A percentile compares a stretch with the other conserved stretches of the same genome.
phyloP scores from a whole-genome alignment of 768 basidiomycete species.

The Leucosporidium creatinivorum region DNA sequence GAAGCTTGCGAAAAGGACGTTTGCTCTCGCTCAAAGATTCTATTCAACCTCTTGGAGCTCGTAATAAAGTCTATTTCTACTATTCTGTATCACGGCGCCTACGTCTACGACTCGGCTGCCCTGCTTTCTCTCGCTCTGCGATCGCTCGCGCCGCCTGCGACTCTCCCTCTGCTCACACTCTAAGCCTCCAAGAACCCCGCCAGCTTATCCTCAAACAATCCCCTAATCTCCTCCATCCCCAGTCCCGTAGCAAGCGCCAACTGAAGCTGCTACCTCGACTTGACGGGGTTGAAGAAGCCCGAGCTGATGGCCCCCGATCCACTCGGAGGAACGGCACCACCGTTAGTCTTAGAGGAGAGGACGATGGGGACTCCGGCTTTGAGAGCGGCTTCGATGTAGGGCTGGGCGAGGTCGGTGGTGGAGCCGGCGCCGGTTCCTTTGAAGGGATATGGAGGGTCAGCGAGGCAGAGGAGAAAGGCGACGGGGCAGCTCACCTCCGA shows the following conservation, averaged over 20 bases:
- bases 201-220: constrained; percentile 22
- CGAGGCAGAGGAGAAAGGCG: not conserved
- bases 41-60: too few species aligned
- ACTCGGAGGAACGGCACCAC: constrained; percentile 8
- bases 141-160: too few species aligned
- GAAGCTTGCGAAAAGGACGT: too few species aligned
- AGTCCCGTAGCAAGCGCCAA: constrained; percentile 23
- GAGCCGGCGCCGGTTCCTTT: constrained; percentile 20
- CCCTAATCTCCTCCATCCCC: constrained; percentile 14
- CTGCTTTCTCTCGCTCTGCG: too few species aligned
- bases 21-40: too few species aligned
- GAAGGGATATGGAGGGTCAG: not conserved
- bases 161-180: not conserved
- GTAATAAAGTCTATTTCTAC: too few species aligned
- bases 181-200: not conserved
- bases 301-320: constrained; percentile 8
- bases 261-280: constrained; percentile 19
- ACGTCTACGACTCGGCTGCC: too few species aligned
- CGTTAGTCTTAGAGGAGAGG: constrained; percentile 23
- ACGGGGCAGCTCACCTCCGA: constrained; percentile 7
- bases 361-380: constrained; percentile 20
- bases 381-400: constrained; percentile 3
- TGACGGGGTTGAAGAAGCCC: constrained; percentile 29
- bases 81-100: too few species aligned
- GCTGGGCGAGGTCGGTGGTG: not conserved